These are phyloP conservation scores for Linanthus parryae DNA, from an alignment of 148 eudicot genomes.

Conservation along the genomic window DNA sequence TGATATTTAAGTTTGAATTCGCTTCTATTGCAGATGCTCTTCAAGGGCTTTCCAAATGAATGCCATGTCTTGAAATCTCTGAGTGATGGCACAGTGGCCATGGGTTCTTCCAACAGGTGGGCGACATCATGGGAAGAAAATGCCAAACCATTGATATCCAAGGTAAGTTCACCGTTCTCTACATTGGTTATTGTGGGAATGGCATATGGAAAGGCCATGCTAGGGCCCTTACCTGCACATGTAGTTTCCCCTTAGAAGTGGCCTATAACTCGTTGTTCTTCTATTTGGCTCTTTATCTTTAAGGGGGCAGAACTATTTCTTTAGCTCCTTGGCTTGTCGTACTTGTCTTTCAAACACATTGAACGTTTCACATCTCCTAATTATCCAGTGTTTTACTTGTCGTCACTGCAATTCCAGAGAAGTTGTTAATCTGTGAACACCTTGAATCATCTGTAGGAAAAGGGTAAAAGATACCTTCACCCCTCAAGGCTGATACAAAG, in stretches of 20 bases:
- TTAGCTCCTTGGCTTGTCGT: background rate
- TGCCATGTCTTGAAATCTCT: slow-evolving; percentile 43
- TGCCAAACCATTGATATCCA: slow-evolving; percentile 65
- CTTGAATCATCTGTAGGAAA: no score
- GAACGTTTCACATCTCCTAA: no score
- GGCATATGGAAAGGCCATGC: no score
- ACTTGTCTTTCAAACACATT: no score
- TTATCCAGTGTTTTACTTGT: no score
- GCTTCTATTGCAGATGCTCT: slow-evolving; percentile 71
- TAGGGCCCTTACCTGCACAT: no score
- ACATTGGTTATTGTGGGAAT: background rate
- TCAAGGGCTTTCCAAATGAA: slow-evolving; percentile 69
- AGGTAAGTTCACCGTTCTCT: slow-evolving; percentile 32
- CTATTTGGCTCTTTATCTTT: no score
- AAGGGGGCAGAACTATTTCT: background rate
- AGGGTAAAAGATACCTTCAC: no score
- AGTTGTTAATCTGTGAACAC: no score
- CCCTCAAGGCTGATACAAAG: no score
- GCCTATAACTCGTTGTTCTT: background rate
- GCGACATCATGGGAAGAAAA: slow-evolving; percentile 80
- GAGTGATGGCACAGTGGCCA: slow-evolving; percentile 61
- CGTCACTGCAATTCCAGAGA: no score
- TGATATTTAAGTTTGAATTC: slow-evolving; percentile 4
- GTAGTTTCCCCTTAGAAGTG: no score
- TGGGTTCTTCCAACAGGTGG: slow-evolving; percentile 66